Percentiles rank a stretch among this genome's conserved stretches.
These are phyloP conservation scores for Dictyostelium intermedium DNA, from an alignment of 78 protist genomes.

Conservation along the genomic window DNA sequence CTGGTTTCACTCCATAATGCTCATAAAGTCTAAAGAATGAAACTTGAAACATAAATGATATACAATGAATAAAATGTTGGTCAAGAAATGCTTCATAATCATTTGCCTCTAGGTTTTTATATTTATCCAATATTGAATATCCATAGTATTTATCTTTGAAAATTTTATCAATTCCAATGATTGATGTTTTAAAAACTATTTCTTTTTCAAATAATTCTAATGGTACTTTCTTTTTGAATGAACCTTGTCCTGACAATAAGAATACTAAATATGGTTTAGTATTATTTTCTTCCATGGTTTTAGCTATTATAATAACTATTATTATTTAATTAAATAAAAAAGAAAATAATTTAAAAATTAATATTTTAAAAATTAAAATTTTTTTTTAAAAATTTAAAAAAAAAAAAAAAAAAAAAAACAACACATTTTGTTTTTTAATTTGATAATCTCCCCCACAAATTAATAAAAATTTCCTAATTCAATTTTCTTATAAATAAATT, in stretches of 20 bases:
- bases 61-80: constrained; percentile 43
- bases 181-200: not conserved
- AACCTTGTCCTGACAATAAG: not conserved
- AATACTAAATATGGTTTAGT: not conserved
- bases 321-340: not conserved
- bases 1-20: constrained; percentile 34
- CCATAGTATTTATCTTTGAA: not conserved
- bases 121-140: not conserved
- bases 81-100: not conserved
- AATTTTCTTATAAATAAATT: too few species aligned
- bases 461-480: too few species aligned
- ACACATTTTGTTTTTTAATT: too few species aligned
- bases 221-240: not conserved
- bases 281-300: not conserved
- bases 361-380: not conserved
- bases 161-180: not conserved
- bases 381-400: too few species aligned
- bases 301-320: too few species aligned
- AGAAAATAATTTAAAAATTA: not conserved
- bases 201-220: not conserved
- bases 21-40: constrained; percentile 12
- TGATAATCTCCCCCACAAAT: too few species aligned
- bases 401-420: too few species aligned
- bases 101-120: not conserved
- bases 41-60: constrained; percentile 20